Base-by-base conservation (phyloP, 768 basidiomycete species). In the Agaricus bisporus region DNA sequence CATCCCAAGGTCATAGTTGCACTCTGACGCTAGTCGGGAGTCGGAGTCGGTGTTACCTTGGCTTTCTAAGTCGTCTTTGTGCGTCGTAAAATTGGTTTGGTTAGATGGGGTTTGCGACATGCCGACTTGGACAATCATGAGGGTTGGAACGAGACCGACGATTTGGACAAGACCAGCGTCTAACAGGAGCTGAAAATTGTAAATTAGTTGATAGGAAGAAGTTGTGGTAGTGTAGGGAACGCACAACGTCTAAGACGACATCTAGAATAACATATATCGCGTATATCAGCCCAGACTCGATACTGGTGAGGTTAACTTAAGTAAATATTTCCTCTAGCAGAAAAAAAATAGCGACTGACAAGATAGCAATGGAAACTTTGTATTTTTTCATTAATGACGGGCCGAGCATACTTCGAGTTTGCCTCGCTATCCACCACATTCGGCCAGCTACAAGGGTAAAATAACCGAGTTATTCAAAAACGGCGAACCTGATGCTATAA, bases 221-320 rank as follows among this genome's bases (percentile, higher is more conserved):
- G 10, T 7, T n/a, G 20, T 18, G 25, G 41, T 18, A n/a, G 22
- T 2, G 7, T 26, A 14, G 29, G 37, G 39, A 25, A 47, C 52
- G 14, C 41, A 54, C 52, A 12, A 39, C 15, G 26, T 54, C 37
- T n/a, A 54, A 28, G 45, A 54, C 45, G 26, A 54, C 52, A 20
- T 54, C 52, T 10, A 54, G 26, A 18, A 54, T 54, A 45, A 54
- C 45, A 18, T 54, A 54, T 39, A 67, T 22, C 0, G 70, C 68
- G 52, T 75, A 74, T 14, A 74, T 57, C 4, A 68, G 45, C 0
- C 74, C 73, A 1, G 73, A 73, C 62, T 73, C 73, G 38, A 73
- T 59, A 18, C 74, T 74, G 43, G 2, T 9, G 42, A 35, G 51
- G 32, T 32, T 26, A 39, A 28, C 17, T 28, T 58, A 25, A 48